phyloP scores from a whole-genome alignment of 2,329 filamentous ascomycete species.

The Catunica adiposa region DNA sequence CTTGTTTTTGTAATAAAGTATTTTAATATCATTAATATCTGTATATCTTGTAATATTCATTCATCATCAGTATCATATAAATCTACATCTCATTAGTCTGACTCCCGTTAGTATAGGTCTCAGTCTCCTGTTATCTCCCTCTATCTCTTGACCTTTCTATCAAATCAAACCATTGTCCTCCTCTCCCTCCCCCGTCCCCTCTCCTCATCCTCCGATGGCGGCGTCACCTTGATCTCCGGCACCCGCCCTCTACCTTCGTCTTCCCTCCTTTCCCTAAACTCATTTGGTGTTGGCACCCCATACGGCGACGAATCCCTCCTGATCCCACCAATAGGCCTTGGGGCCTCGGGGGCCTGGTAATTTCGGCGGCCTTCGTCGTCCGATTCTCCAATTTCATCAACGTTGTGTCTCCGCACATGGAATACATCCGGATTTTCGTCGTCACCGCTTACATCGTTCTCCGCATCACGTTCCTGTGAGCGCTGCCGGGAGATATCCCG shows the following conservation, averaged over 20 bases:
- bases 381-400: neutral
- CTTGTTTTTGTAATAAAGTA: neutral
- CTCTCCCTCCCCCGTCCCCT: neutral
- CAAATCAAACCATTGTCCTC: neutral
- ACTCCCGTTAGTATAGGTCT: too few relatives aligned
- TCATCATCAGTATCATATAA: neutral
- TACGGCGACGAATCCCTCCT: neutral
- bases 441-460: too few relatives aligned
- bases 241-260: neutral
- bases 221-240: neutral
- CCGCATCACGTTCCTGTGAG: neutral
- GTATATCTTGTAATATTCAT: neutral
- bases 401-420: neutral
- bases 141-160: too few relatives aligned
- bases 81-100: neutral
- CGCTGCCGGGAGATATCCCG: neutral
- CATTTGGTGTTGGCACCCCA: neutral
- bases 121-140: too few relatives aligned
- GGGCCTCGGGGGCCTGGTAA: too few relatives aligned
- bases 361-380: neutral
- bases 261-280: neutral
- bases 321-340: too few relatives aligned
- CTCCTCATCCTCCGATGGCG: neutral
- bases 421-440: neutral
- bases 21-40: slow-evolving; percentile 3